Evolutionary conservation across 140 eudicot species (phyloP).

Genomic region (Flaveria floridana): DNA sequence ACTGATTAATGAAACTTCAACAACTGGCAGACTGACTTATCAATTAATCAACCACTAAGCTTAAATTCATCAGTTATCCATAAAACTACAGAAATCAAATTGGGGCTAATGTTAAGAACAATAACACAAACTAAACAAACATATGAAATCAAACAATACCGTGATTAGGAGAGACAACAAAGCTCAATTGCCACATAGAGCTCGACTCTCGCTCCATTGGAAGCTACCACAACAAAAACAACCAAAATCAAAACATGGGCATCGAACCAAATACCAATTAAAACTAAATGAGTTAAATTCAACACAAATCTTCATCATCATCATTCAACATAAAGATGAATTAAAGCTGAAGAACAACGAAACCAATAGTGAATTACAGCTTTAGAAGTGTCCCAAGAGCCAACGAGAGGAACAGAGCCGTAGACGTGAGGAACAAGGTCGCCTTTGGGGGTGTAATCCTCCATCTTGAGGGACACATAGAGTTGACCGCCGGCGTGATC

Average conservation of each 20-base stretch:
- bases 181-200: constrained; percentile 88
- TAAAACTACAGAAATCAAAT: background rate
- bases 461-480: constrained; percentile 91
- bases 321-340: background rate
- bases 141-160: constrained; percentile 42
- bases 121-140: background rate
- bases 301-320: background rate
- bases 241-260: too few species aligned
- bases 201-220: constrained; percentile 88
- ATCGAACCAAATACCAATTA: too few species aligned
- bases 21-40: background rate
- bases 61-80: background rate
- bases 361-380: constrained; percentile 49
- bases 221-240: constrained; percentile 41
- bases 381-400: constrained; percentile 87
- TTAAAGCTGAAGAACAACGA: background rate
- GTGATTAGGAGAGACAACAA: constrained; percentile 92
- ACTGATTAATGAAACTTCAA: background rate
- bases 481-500: constrained; percentile 87
- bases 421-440: constrained; percentile 78
- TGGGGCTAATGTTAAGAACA: background rate
- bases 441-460: constrained; percentile 53
- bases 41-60: background rate
- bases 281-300: background rate
- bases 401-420: constrained; percentile 84